These are phyloP conservation scores for Tilletiopsis washingtonensis DNA, from an alignment of 1,284 basidiomycete genomes.

Conservation along the genomic window DNA sequence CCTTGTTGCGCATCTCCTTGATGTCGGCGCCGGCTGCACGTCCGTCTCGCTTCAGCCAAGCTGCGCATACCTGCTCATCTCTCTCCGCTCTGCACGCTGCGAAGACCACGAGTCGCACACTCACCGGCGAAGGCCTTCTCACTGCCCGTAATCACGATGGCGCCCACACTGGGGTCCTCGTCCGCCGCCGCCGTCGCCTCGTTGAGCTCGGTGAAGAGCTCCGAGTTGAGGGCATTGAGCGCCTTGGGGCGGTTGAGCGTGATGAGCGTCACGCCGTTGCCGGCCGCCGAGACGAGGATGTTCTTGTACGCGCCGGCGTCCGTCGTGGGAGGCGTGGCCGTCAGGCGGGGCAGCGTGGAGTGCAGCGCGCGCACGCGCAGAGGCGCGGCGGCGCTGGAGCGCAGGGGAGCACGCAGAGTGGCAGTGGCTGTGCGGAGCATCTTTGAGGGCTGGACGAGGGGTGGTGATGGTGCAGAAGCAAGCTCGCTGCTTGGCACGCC, in stretches of 20 bases:
- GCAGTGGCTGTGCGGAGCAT: neutral
- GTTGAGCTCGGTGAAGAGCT: conserved; percentile 60
- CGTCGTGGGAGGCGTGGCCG: conserved; percentile 11
- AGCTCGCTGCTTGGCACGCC: too few species aligned
- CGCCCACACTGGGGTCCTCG: conserved; percentile 52
- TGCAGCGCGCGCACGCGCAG: conserved; percentile 13
- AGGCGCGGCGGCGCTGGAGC: conserved; percentile 5
- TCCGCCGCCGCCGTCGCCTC: conserved; percentile 69
- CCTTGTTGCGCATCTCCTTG: conserved; percentile 87
- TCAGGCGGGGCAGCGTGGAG: conserved; percentile 28
- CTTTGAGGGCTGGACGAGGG: too few species aligned
- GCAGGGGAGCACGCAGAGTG: neutral
- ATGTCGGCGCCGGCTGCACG: conserved; percentile 73
- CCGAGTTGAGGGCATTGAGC: conserved; percentile 60
- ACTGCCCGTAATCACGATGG: conserved; percentile 86
- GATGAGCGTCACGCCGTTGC: conserved; percentile 72
- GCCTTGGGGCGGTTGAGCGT: conserved; percentile 93
- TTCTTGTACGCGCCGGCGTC: conserved; percentile 52
- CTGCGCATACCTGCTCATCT: neutral
- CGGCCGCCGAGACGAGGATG: conserved; percentile 67
- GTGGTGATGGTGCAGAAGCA: too few species aligned
- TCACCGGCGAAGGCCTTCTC: conserved; percentile 75
- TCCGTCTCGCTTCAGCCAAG: neutral
- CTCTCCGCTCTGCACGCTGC: too few species aligned
- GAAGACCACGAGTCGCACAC: neutral